phyloP scores from a whole-genome alignment of 768 basidiomycete genomes.

The Auricularia heimuer region DNA sequence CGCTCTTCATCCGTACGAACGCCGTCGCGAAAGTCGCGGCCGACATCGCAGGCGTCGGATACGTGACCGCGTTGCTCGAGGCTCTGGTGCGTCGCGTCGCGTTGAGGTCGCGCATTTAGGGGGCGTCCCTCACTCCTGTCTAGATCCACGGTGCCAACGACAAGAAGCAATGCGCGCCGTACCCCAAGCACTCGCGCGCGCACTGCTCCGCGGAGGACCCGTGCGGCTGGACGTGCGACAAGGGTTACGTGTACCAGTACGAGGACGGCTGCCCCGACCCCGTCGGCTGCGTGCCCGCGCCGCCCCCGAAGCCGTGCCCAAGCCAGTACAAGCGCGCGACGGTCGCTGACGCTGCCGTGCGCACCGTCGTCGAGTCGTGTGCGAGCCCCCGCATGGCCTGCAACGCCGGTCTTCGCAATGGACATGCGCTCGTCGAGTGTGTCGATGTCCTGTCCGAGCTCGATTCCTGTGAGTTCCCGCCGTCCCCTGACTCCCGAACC shows the following conservation, averaged over 20 bases:
- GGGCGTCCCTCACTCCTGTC: too few species aligned
- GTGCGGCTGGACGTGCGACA: background rate
- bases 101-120: background rate
- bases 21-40: conserved; percentile 21
- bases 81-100: conserved; percentile 3
- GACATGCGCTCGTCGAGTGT: background rate
- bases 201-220: background rate
- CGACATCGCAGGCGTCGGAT: conserved; percentile 20
- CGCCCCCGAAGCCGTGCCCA: background rate
- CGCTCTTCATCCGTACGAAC: conserved; percentile 26
- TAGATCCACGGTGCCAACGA: background rate
- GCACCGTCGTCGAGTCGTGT: background rate
- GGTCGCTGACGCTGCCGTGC: background rate
- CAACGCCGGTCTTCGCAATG: background rate
- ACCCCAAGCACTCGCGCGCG: background rate
- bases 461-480: conserved; percentile 31
- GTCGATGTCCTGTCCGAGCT: background rate
- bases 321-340: background rate
- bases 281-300: background rate
- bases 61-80: conserved; percentile 14
- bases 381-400: background rate
- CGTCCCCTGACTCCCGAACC: conserved; percentile 18
- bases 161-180: background rate
- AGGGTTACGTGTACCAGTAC: background rate
- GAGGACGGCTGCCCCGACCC: background rate